A percentile compares a stretch with the other conserved stretches of the same genome.
These are phyloP conservation scores for Sisymbrium altissimum DNA, from an alignment of 345 rosid genomes.

Conservation along the genomic window DNA sequence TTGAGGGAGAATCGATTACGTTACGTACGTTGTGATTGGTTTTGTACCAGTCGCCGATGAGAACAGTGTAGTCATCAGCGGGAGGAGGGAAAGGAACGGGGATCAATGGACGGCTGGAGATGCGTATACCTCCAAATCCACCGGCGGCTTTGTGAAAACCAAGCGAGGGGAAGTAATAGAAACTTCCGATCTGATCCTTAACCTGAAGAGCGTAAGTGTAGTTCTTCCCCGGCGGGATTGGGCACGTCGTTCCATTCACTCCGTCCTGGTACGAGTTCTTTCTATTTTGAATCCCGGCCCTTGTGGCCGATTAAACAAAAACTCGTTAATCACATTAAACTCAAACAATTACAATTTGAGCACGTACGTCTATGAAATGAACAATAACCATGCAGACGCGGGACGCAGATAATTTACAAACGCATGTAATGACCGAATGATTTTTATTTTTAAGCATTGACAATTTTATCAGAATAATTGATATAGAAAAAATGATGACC, in stretches of 20 bases:
- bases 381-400: not conserved
- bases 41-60: conserved; percentile 66
- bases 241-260: conserved; percentile 74
- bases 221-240: conserved; percentile 59
- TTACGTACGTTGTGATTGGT: conserved; percentile 43
- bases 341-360: not conserved
- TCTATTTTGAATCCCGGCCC: not conserved
- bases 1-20: no score
- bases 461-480: not conserved
- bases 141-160: conserved; percentile 44
- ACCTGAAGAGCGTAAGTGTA: conserved; percentile 24
- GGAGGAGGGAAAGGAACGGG: conserved; percentile 58
- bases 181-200: conserved; percentile 26
- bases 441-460: not conserved
- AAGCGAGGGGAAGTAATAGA: conserved; percentile 18
- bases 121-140: conserved; percentile 59
- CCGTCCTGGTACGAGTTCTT: conserved; percentile 57
- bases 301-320: not conserved
- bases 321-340: not conserved
- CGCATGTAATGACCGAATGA: not conserved
- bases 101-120: conserved; percentile 46
- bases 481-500: not conserved
- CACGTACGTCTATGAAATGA: not conserved
- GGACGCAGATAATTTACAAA: no score
- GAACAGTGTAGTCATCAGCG: conserved; percentile 53